These are phyloP conservation scores for Aspergillus biplanus DNA, from an alignment of 495 filamentous ascomycete species.

Conservation along the genomic window DNA sequence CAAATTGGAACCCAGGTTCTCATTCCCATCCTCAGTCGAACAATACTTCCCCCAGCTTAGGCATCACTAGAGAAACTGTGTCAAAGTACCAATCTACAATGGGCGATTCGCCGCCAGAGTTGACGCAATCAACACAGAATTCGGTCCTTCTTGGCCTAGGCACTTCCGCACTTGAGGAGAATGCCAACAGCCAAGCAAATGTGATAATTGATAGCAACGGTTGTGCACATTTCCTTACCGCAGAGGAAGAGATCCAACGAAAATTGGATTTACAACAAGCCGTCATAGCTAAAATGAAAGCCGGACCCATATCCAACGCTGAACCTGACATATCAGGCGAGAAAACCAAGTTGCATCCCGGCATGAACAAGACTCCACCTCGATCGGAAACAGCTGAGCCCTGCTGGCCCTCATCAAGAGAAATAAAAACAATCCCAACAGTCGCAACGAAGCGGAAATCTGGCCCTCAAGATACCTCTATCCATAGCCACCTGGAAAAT, in stretches of 20 bases:
- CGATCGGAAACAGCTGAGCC: constrained; percentile 8
- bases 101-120: neutral
- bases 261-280: constrained; percentile 28
- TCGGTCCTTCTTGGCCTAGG: neutral
- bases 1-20: constrained; percentile 12
- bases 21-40: constrained; percentile 9
- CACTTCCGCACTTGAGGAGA: neutral
- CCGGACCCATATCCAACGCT: constrained; percentile 10
- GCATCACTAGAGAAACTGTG: constrained; percentile 3
- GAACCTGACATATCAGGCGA: neutral
- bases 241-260: constrained; percentile 28
- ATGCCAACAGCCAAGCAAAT: constrained; percentile 3
- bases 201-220: constrained; percentile 34
- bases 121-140: neutral
- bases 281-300: constrained; percentile 36
- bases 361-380: neutral
- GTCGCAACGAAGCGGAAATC: neutral
- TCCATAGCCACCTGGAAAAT: neutral
- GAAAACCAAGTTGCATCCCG: neutral
- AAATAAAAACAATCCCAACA: neutral
- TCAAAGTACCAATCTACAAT: constrained; percentile 7
- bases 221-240: constrained; percentile 21
- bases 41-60: constrained; percentile 19
- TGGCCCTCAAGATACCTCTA: neutral
- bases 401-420: constrained; percentile 2